Conservation (phyloP, 345 rosid species). For the Rhodomyrtus tomentosa region DNA sequence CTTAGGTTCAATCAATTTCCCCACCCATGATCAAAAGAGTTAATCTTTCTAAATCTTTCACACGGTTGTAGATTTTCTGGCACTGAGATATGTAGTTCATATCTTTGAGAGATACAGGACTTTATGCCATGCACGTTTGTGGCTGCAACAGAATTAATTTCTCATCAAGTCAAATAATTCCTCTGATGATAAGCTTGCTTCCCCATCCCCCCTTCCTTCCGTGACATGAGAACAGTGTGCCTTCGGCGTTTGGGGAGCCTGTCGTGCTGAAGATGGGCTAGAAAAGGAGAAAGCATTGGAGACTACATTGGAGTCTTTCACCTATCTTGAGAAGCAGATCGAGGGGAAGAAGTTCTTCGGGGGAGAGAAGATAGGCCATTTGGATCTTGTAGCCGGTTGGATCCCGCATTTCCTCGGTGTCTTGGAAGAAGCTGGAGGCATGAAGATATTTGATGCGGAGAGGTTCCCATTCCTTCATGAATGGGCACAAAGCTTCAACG, state of each 20-base stretch:
- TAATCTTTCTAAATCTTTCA: neutral
- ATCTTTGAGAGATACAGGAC: neutral
- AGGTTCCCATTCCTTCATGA: conserved; percentile 15
- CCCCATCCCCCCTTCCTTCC: too few relatives aligned
- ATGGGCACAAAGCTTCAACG: conserved; percentile 12
- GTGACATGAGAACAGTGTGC: conserved; percentile 3
- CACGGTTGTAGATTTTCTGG: neutral
- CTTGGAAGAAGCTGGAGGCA: conserved; percentile 23
- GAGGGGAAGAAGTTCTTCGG: conserved; percentile 21
- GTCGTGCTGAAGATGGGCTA: conserved; percentile 3
- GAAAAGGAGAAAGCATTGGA: conserved; percentile 14
- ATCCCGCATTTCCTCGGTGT: conserved; percentile 13
- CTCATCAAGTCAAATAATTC: neutral
- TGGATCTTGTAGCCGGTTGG: conserved; percentile 24
- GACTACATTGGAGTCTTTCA: conserved; percentile 2
- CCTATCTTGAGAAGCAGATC: conserved; percentile 16
- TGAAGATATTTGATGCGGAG: conserved; percentile 17
- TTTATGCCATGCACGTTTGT: neutral
- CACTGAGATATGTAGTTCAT: neutral
- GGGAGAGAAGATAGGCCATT: conserved; percentile 15
- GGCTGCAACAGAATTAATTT: neutral
- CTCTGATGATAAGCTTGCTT: neutral
- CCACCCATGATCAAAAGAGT: neutral
- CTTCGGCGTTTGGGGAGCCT: conserved; percentile 7
- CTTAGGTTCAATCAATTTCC: neutral